Evolutionary conservation across 1,284 basidiomycete genomes (phyloP), one percentile per base, ranked within the genome.

Genomic region (Marasmius sp.): DNA sequence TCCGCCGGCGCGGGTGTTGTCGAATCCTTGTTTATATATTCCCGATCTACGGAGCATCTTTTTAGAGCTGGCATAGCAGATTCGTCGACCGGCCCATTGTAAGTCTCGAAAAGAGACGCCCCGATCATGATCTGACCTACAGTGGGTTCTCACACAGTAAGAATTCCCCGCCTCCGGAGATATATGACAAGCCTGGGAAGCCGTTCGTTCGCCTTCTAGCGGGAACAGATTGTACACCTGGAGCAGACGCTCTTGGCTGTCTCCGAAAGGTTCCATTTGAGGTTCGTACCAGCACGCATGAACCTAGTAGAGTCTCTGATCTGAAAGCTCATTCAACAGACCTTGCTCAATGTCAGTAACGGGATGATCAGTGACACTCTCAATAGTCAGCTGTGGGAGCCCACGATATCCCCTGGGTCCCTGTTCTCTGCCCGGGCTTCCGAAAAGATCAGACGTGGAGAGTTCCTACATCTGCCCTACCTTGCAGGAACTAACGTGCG

Each of bases 1-100:
- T 85, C 83, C 34, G 84, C 85, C 20, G 84, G 85, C 41, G 84
- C 80, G 11, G 85, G 85, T n/a, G 79, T 81, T 58, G 81, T 80
- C 2, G 78, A 83, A 69, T 73, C 81, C 0, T 82, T 85, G 50
- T 73, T 85, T 12, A 61, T 86, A 1, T 85, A 76, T 65, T 77
- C 81, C 12, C n/a, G 34, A 11, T 55, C 82, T 0, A 22, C 70
- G 1, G 69, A 69, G 34, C 63, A 68, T 0, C 74, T 85, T 0
- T 85, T 87, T 75, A 77, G 83, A 11, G 83, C 82, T 6, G 84
- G 73, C 11, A 85, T 86, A 14, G 77, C 80, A 27, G 81, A 86
- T 64, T 86, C 84, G 0, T 72, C 79, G 0, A 82, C 81, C 1
- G 84, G 84, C 4, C 84, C 52, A 37, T 54, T 54, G 52, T 54